Conservation (phyloP, 495 filamentous ascomycete species). For the Penicillium silybi region DNA sequence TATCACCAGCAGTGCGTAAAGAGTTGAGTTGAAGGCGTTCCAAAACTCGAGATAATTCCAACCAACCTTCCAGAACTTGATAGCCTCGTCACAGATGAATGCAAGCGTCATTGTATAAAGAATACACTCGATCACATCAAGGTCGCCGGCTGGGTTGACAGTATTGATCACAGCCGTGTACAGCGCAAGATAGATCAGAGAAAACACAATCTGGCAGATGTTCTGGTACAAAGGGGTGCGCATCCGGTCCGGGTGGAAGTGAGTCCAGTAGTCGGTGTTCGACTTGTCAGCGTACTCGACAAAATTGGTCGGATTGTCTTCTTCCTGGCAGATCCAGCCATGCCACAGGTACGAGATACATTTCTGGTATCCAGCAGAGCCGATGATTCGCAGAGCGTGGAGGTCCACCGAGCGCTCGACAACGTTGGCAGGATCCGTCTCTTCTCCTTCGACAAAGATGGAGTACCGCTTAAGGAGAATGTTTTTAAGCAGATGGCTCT, state of each 20-base stretch:
- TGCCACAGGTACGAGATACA: constrained; percentile 90
- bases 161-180: constrained; percentile 93
- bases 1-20: constrained; percentile 72
- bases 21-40: constrained; percentile 85
- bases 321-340: constrained; percentile 94
- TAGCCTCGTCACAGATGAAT: constrained; percentile 83
- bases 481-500: constrained; percentile 69
- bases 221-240: constrained; percentile 91
- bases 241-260: constrained; percentile 93
- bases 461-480: constrained; percentile 90
- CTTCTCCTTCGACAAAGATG: constrained; percentile 65
- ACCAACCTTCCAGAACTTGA: constrained; percentile 92
- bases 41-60: constrained; percentile 86
- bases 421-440: constrained; percentile 75
- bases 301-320: constrained; percentile 80
- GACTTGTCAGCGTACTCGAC: constrained; percentile 75
- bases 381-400: constrained; percentile 82
- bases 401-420: constrained; percentile 90
- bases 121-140: constrained; percentile 79
- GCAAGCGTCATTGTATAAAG: constrained; percentile 89
- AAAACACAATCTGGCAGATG: constrained; percentile 77
- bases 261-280: constrained; percentile 67
- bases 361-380: constrained; percentile 90
- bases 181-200: constrained; percentile 73
- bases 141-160: constrained; percentile 71